Evolutionary conservation across 495 filamentous ascomycete species (phyloP), one percentile per base, ranked within the genome.

Genomic region (Aspergillus cristatus): DNA sequence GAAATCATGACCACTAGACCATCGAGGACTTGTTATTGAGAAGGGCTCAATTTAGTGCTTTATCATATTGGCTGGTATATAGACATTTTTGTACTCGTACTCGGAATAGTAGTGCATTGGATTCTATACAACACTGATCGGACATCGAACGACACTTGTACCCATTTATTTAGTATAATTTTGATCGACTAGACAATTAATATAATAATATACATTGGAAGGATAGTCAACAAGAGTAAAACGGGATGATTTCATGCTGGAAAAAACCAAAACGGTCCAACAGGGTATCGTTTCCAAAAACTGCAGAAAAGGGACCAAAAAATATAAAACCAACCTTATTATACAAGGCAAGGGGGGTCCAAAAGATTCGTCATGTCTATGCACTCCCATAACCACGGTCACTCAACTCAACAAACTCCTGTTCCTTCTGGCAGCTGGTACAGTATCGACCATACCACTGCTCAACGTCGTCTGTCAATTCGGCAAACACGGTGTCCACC

Each of bases 371-470:
- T n/a, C n/a, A 32, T 35, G 38, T 18, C 26, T 34, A 41, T 38
- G 28, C 15, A 35, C 38, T 31, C 22, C 54, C 53, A 56, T 43
- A 44, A 13, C 45, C 41, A 14, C 36, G 45, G 16, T 35, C 31
- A 29, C 48, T 52, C 28, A 36, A 33, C 28, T 47, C 38, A 37
- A 50, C 36, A 24, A 47, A 54, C 29, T 68, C 57, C 46, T 68
- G 70, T 53, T 87, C 84, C 33, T 52, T 55, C 43, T 63, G 70
- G 62, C 84, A 89, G 45, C 83, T 88, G 20, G 72, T 71, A 55
- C 84, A 90, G 55, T 88, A 88, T 43, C 72, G 70, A 3, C 75
- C 70, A 48, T 82, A 74, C 81, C 80, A 87, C 30, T 65, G 51
- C 60, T 62, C 66, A 17, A 87, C 53, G 20, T 60, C 69, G 40